phyloP scores from a whole-genome alignment of 495 filamentous ascomycete genomes.

The Ramalina intermedia region DNA sequence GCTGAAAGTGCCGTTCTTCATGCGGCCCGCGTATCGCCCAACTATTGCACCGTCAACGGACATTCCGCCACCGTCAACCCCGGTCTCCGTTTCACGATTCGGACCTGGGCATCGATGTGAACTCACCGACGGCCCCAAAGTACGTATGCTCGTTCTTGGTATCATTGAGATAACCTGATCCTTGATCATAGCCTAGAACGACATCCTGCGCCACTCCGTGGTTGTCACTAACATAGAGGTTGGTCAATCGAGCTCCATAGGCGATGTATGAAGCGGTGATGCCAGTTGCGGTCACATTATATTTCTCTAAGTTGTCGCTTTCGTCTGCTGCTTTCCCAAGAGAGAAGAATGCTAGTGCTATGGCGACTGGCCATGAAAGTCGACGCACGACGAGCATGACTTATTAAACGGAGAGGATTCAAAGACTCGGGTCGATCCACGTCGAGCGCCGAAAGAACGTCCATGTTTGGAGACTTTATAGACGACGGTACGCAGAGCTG shows the following conservation, averaged over 20 bases:
- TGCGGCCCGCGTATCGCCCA: slow-evolving; percentile 71
- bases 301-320: slow-evolving; percentile 30
- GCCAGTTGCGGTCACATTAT: slow-evolving; percentile 53
- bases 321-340: no score
- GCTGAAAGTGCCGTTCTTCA: slow-evolving; percentile 67
- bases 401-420: no score
- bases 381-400: no score
- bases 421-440: no score
- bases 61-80: background rate
- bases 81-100: background rate
- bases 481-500: no score
- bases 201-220: slow-evolving; percentile 49
- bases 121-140: slow-evolving; percentile 36
- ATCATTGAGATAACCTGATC: slow-evolving; percentile 51
- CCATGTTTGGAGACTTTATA: no score
- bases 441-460: no score
- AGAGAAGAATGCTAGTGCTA: no score
- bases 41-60: slow-evolving; percentile 26
- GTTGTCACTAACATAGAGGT: slow-evolving; percentile 57
- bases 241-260: slow-evolving; percentile 63
- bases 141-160: slow-evolving; percentile 51
- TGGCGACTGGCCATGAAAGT: no score
- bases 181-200: slow-evolving; percentile 69
- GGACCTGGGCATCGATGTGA: background rate
- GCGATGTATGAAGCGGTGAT: slow-evolving; percentile 61